Percentiles rank a stretch among this genome's conserved stretches.
These are phyloP conservation scores for Rhododendron williamsianum DNA, from an alignment of 148 eudicot genomes.

Conservation along the genomic window DNA sequence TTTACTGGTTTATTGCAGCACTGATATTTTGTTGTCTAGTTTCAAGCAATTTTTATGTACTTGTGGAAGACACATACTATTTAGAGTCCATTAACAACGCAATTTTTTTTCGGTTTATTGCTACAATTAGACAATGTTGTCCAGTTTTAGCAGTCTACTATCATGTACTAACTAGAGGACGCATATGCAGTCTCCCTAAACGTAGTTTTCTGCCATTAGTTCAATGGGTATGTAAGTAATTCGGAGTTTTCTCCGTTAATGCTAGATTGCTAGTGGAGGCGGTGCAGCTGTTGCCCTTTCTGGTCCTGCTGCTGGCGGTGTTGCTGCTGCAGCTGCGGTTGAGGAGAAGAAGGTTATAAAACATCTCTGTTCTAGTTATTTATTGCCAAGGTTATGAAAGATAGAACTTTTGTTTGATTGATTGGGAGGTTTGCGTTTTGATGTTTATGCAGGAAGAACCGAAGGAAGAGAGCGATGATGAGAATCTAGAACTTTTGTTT, in stretches of 20 bases:
- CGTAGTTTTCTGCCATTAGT: too few relatives aligned
- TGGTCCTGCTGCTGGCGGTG: background rate
- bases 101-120: background rate
- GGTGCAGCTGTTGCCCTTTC: background rate
- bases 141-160: background rate
- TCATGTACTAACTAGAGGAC: background rate
- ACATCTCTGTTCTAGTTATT: too few relatives aligned
- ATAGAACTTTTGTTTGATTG: background rate
- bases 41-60: background rate
- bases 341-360: slow-evolving; percentile 13
- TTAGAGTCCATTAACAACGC: too few relatives aligned
- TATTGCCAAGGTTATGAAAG: background rate
- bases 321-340: background rate
- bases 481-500: background rate
- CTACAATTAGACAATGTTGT: background rate
- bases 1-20: background rate
- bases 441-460: slow-evolving; percentile 16
- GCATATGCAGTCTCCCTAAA: background rate
- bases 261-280: background rate
- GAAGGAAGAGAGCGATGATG: slow-evolving; percentile 26
- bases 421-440: background rate
- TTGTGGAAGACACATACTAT: background rate
- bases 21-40: background rate
- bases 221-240: too few relatives aligned
- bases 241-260: too few relatives aligned